phyloP scores from a whole-genome alignment of 2,329 filamentous ascomycete species.

The Penicillium olsonii region DNA sequence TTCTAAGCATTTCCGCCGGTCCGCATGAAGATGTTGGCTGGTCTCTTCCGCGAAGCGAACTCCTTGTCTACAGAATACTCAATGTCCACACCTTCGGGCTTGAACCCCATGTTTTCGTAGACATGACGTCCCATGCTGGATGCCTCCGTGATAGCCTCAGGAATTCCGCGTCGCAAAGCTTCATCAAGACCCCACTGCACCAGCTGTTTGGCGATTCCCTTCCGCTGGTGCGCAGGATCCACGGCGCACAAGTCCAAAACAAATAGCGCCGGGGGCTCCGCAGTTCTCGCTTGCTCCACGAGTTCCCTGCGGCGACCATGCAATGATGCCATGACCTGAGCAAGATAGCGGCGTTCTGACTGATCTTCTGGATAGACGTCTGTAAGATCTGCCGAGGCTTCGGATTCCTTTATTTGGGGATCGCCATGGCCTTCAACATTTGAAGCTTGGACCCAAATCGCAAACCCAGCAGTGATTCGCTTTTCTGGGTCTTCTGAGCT shows the following conservation, averaged over 20 bases:
- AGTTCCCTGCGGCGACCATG: conserved; percentile 31
- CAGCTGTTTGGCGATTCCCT: conserved; percentile 47
- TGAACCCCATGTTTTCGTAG: conserved; percentile 52
- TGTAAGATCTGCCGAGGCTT: conserved; percentile 32
- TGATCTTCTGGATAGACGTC: conserved; percentile 48
- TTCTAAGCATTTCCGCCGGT: conserved; percentile 24
- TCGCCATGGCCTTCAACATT: conserved; percentile 53
- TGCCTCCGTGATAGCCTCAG: conserved; percentile 51
- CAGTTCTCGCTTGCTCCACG: conserved; percentile 43
- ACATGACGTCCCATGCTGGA: conserved; percentile 52
- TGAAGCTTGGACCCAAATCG: conserved; percentile 59
- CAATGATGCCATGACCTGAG: conserved; percentile 49
- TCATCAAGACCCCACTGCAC: conserved; percentile 49
- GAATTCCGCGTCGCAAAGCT: conserved; percentile 40
- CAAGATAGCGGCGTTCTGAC: conserved; percentile 49
- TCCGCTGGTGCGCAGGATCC: conserved; percentile 55
- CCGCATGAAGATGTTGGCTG: conserved; percentile 53
- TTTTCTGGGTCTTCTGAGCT: not conserved
- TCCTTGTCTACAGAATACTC: conserved; percentile 48
- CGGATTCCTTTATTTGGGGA: conserved; percentile 19
- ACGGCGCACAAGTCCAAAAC: conserved; percentile 56
- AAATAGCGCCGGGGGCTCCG: conserved; percentile 41
- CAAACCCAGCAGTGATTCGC: conserved; percentile 50
- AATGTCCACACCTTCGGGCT: conserved; percentile 44
- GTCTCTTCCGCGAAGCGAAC: conserved; percentile 36